Conservation (phyloP, 306 rosid species). For the Hippophae tibetana region DNA sequence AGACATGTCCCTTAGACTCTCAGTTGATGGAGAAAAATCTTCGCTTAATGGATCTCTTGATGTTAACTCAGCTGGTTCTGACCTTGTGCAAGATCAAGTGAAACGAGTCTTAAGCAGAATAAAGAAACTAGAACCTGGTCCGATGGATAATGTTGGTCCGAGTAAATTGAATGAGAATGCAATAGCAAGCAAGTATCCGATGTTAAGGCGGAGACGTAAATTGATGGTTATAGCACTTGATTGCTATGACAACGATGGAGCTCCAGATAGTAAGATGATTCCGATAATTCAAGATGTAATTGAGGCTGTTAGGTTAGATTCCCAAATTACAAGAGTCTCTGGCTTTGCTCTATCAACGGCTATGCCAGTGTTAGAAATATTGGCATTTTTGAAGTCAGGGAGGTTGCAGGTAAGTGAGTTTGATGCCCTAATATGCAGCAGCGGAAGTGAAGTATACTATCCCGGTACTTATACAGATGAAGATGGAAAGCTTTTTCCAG, state of each 20-base stretch:
- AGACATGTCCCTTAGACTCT: constrained; percentile 65
- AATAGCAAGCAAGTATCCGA: constrained; percentile 39
- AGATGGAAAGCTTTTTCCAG: constrained; percentile 45
- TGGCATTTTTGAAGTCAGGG: constrained; percentile 43
- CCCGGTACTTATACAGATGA: constrained; percentile 38
- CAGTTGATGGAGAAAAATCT: constrained; percentile 51
- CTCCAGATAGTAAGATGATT: constrained; percentile 42
- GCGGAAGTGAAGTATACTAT: constrained; percentile 60
- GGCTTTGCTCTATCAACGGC: constrained; percentile 63
- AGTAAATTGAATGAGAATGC: constrained; percentile 31
- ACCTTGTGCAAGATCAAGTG: constrained; percentile 57
- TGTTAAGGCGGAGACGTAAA: constrained; percentile 45
- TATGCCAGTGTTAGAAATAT: constrained; percentile 48
- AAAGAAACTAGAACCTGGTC: constrained; percentile 28
- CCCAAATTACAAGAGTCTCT: constrained; percentile 38
- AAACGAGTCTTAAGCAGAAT: constrained; percentile 50
- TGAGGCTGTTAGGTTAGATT: constrained; percentile 38
- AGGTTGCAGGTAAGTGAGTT: constrained; percentile 41
- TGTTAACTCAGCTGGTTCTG: constrained; percentile 25
- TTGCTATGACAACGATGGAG: constrained; percentile 39
- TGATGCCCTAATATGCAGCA: constrained; percentile 53
- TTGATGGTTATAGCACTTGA: constrained; percentile 58
- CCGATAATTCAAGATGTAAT: constrained; percentile 40
- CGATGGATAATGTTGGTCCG: constrained; percentile 23
- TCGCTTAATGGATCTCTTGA: constrained; percentile 33